A percentile compares a stretch with the other conserved stretches of the same genome.
Evolutionary conservation across 305 asterid genomes (phyloP).

Genomic region (Solanum hybrid): DNA sequence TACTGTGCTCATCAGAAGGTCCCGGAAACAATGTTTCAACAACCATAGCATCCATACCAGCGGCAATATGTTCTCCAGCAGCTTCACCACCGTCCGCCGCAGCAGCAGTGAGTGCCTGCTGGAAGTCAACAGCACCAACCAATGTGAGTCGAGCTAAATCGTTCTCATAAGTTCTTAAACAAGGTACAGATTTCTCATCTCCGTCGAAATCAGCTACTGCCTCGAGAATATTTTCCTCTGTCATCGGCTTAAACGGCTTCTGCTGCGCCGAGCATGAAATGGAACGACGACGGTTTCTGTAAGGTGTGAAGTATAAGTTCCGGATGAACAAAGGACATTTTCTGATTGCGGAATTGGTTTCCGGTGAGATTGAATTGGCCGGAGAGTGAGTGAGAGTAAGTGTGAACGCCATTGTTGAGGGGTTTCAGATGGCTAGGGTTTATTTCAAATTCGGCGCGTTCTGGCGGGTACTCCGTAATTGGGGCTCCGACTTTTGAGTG

Average conservation of each 20-base stretch:
- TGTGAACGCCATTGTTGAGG: conserved; percentile 39
- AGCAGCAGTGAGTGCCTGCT: conserved; percentile 83
- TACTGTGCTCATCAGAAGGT: conserved; percentile 35
- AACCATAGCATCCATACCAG: conserved; percentile 58
- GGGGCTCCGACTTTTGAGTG: not conserved
- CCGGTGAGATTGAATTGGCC: not conserved
- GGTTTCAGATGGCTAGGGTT: not conserved
- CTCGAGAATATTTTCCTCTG: conserved; percentile 52
- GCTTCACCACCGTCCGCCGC: conserved; percentile 84
- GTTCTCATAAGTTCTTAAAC: conserved; percentile 68
- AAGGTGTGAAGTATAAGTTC: conserved; percentile 9
- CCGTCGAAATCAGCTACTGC: conserved; percentile 38
- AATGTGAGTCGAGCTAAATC: conserved; percentile 59
- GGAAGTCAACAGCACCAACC: conserved; percentile 61
- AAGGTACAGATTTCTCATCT: conserved; percentile 35
- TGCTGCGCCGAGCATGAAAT: conserved; percentile 24
- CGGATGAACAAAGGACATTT: conserved; percentile 14
- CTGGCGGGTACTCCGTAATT: not conserved
- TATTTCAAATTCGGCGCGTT: not conserved
- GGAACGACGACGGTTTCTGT: conserved; percentile 5
- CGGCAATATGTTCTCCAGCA: conserved; percentile 54
- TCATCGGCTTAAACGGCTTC: conserved; percentile 23
- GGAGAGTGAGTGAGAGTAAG: conserved; percentile 12
- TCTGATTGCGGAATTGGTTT: conserved; percentile 7
- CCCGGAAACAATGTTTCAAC: conserved; percentile 74